These are phyloP conservation scores for Paecilomyces sp. DNA, from an alignment of 2,329 filamentous ascomycete species.

Conservation along the genomic window DNA sequence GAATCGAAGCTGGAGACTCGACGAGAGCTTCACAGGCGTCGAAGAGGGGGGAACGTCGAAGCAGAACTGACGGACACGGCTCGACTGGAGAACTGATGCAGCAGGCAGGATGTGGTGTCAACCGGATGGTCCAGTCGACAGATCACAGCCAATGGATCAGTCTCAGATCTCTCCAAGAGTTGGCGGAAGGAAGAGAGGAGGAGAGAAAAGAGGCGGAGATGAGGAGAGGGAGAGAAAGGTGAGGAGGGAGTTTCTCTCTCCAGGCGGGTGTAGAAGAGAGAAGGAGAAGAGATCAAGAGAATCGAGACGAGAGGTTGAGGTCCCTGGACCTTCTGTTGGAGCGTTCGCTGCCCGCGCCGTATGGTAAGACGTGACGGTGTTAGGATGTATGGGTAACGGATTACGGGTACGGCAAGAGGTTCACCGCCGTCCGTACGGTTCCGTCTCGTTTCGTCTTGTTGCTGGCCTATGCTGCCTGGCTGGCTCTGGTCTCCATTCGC, in stretches of 20 bases:
- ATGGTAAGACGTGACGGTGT: constrained; percentile 14
- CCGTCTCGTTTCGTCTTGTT: constrained; percentile 2
- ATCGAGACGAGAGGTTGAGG: constrained; percentile 17
- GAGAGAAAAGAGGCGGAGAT: constrained; percentile 14
- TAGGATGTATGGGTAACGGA: constrained; percentile 5
- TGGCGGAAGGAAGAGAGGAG: constrained; percentile 17
- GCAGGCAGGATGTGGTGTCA: constrained; percentile 19
- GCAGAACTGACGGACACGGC: constrained; percentile 30
- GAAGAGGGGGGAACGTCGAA: constrained; percentile 25
- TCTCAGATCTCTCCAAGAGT: constrained; percentile 34
- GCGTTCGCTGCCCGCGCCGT: constrained; percentile 14
- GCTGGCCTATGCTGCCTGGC: not conserved
- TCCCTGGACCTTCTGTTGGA: constrained; percentile 11
- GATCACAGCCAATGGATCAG: constrained; percentile 23
- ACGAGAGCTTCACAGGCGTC: constrained; percentile 31
- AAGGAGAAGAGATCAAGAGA: constrained; percentile 24
- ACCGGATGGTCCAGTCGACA: constrained; percentile 18
- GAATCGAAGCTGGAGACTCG: constrained; percentile 24
- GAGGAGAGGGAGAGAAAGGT: constrained; percentile 23
- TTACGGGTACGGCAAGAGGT: not conserved
- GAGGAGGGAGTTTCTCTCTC: constrained; percentile 34
- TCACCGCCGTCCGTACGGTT: constrained; percentile 2
- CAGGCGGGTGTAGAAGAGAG: constrained; percentile 34
- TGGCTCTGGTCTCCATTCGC: not conserved
- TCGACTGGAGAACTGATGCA: constrained; percentile 30